Evolutionary conservation across 352 stramenopile species (phyloP).

Genomic region (Globisporangium paroecandrum): DNA sequence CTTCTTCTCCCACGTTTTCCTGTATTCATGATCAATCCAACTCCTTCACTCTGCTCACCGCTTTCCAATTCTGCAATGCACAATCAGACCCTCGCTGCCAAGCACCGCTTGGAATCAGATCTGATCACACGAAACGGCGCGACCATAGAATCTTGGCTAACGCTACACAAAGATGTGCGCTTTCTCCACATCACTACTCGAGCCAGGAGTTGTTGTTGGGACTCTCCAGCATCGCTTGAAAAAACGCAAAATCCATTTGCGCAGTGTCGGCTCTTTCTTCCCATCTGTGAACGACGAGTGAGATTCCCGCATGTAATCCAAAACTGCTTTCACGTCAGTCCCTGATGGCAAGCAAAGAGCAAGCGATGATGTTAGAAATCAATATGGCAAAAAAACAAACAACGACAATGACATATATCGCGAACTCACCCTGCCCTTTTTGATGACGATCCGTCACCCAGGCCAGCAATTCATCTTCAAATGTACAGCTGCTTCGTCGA

Average conservation of each 20-base stretch:
- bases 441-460: constrained; percentile 73
- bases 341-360: constrained; percentile 20
- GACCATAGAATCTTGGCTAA: not conserved
- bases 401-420: not conserved
- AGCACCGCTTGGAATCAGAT: constrained; percentile 4
- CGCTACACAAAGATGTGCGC: constrained; percentile 55
- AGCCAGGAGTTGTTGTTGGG: constrained; percentile 19
- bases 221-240: constrained; percentile 71
- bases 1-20: constrained; percentile 6
- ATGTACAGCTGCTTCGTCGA: constrained; percentile 61
- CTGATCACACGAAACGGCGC: not conserved
- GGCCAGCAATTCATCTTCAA: constrained; percentile 69
- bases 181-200: constrained; percentile 39
- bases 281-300: constrained; percentile 70
- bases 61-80: not conserved
- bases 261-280: constrained; percentile 75
- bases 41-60: not conserved
- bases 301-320: constrained; percentile 65
- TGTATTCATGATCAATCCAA: not conserved
- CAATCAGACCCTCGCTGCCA: not conserved
- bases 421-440: constrained; percentile 39
- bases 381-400: not conserved
- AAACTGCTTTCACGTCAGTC: constrained; percentile 63
- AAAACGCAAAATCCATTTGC: constrained; percentile 81
- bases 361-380: constrained; percentile 1